Base-by-base conservation (phyloP, 2,329 filamentous ascomycete genomes). In the Hypoxylon sp. region DNA sequence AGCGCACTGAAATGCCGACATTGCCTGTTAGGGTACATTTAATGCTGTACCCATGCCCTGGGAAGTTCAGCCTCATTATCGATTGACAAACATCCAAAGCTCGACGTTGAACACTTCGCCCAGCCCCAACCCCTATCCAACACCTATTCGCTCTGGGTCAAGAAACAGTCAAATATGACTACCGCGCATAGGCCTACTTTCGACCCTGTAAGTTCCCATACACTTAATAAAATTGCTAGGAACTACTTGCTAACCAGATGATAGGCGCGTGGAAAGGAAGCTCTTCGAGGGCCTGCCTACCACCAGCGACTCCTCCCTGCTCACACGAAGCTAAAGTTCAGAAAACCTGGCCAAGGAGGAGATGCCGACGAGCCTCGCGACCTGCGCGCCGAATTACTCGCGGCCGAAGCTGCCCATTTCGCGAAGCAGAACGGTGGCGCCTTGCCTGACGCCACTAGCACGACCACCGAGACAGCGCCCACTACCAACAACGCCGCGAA, bases 251-350 rank as follows among this genome's bases (percentile, higher is more conserved):
- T 78, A 73, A 80, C 26, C 67, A 40, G 20, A 68, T 68, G 66
- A 59, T 69, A 93, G 91, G 94, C 95, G 42, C 89, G 91, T 77
- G 96, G 96, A 78, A 97, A 97, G 84, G 96, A 99, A 80, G 93
- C 94, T 74, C 91, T 93, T 64, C 91, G 93, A 74, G 96, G 96
- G 49, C 92, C 93, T 51, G 95, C 93, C 73, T 98, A 97, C 83
- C 96, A 99, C 78, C 95, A 98, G 80, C 91, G 96, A 73, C 91
- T 98, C 14, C 89, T 97, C 12, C 95, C 96, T 32, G 96, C 96
- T 30, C 91, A 99, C 79, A 98, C 93, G 11, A 90, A 93, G 69
- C 89, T 99, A 76, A 99, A 99, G 82, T 91, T 90, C 77, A 89
- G 90, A 65, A 88, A 96, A 82, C 85, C 91, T n/a, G 94, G 93